Conservation (phyloP, 768 basidiomycete genomes). For the Collybiopsis luxurians region DNA sequence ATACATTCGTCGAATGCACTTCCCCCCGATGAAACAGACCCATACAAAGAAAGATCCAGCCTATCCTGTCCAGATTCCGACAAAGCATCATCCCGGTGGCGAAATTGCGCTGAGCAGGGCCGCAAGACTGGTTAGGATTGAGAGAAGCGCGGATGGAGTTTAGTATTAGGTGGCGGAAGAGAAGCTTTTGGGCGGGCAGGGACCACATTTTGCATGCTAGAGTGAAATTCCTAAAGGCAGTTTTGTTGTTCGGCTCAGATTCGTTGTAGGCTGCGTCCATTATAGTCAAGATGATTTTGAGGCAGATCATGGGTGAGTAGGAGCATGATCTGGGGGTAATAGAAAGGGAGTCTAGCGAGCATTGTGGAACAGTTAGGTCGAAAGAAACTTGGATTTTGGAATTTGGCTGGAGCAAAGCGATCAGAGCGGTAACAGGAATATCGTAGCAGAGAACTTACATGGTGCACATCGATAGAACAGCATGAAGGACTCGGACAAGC, state of each 20-base stretch:
- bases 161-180: conserved; percentile 59
- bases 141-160: conserved; percentile 54
- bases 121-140: conserved; percentile 71
- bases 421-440: not conserved
- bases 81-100: conserved; percentile 41
- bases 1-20: conserved; percentile 52
- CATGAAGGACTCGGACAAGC: not conserved
- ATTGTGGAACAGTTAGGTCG: not conserved
- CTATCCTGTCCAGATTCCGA: conserved; percentile 56
- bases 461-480: not conserved
- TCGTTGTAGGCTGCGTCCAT: conserved; percentile 4
- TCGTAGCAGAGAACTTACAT: not conserved
- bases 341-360: not conserved
- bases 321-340: not conserved
- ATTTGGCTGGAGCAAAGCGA: not conserved
- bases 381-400: not conserved
- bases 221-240: not conserved
- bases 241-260: not conserved
- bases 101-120: no score
- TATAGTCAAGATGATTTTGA: conserved; percentile 1
- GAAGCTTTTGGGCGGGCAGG: conserved; percentile 55
- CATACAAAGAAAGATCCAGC: conserved; percentile 64
- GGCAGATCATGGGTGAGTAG: not conserved
- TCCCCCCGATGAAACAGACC: conserved; percentile 49
- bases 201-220: conserved; percentile 72